Evolutionary conservation across 345 rosid genomes (phyloP).

Genomic region (Cardamine chenopodiifolia): DNA sequence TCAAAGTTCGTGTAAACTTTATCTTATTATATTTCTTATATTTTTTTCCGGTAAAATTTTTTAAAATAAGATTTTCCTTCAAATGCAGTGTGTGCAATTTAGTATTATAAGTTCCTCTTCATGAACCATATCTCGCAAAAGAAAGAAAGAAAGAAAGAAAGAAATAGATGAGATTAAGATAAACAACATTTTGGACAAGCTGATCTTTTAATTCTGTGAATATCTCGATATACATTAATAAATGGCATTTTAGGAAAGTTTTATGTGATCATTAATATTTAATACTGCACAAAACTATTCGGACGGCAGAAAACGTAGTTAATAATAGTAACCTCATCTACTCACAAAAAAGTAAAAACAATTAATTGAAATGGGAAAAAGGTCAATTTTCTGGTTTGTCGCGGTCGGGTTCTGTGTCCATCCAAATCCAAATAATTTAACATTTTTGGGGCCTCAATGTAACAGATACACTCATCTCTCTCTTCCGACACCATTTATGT

Average conservation of each 20-base stretch:
- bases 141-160: background rate
- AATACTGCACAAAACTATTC: constrained; percentile 12
- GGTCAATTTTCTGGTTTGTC: constrained; percentile 40
- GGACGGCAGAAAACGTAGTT: constrained; percentile 33
- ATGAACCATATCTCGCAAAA: background rate
- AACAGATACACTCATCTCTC: background rate
- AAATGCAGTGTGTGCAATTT: background rate
- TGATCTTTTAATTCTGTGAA: background rate
- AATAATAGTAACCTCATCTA: constrained; percentile 19
- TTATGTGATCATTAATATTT: background rate
- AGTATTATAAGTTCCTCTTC: background rate
- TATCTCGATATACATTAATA: background rate
- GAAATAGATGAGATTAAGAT: background rate
- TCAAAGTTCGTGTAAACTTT: constrained; percentile 39
- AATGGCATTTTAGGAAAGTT: background rate
- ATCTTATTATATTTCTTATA: constrained; percentile 8
- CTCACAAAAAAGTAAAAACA: background rate
- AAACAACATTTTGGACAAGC: background rate
- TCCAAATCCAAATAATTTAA: constrained; percentile 32
- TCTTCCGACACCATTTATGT: constrained; percentile 25
- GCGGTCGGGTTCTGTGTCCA: constrained; percentile 34
- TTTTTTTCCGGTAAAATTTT: constrained; percentile 7
- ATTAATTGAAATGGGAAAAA: constrained; percentile 11
- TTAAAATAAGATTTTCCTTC: background rate
- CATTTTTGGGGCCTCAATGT: constrained; percentile 3